Evolutionary conservation across 1,139 yeast genomes (phyloP).

Genomic region (Kodamaea suecica): DNA sequence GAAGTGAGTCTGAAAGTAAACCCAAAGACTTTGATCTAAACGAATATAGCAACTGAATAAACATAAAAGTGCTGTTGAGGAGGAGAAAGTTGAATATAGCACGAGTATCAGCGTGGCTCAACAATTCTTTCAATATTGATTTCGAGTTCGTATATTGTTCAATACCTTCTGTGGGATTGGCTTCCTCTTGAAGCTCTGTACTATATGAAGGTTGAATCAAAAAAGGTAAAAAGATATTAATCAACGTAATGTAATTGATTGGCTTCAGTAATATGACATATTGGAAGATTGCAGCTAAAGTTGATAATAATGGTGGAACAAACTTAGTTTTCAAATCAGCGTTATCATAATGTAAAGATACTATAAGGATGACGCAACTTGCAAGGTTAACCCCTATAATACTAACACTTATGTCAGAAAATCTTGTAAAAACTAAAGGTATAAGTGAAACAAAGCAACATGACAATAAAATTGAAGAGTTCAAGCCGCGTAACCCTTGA

Average conservation of each 20-base stretch:
- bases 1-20: constrained; percentile 85
- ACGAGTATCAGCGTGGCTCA: constrained; percentile 69
- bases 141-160: constrained; percentile 1
- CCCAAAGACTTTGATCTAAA: constrained; percentile 92
- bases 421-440: constrained; percentile 1
- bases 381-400: constrained; percentile 26
- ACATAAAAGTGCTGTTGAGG: constrained; percentile 88
- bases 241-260: constrained; percentile 9
- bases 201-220: constrained; percentile 17
- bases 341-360: constrained; percentile 23
- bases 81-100: constrained; percentile 86
- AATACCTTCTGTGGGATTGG: constrained; percentile 8
- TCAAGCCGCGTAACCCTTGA: constrained; percentile 6
- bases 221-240: constrained; percentile 18
- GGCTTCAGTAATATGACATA: constrained; percentile 20
- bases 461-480: constrained; percentile 6
- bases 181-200: background rate
- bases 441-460: constrained; percentile 6
- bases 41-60: constrained; percentile 86
- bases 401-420: constrained; percentile 15
- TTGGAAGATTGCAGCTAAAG: constrained; percentile 20
- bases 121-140: constrained; percentile 29
- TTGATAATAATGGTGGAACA: constrained; percentile 20
- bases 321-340: constrained; percentile 19
- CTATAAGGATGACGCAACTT: constrained; percentile 22